Evolutionary conservation across 768 basidiomycete species (phyloP).

Genomic region (Lactarius sanguifluus): DNA sequence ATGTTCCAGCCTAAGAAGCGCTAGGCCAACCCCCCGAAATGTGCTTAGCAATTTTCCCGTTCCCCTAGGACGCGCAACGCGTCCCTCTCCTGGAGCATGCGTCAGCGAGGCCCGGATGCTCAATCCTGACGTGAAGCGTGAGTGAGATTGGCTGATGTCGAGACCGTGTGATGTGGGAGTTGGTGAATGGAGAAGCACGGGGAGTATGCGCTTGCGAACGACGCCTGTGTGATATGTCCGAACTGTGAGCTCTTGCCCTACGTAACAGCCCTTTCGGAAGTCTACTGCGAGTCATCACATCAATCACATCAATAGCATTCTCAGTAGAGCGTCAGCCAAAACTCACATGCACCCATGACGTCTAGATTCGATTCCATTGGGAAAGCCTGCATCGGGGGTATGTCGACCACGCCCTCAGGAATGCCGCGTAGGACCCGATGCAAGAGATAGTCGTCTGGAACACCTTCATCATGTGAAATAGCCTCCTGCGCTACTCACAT

Average conservation of each 20-base stretch:
- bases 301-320: constrained; percentile 16
- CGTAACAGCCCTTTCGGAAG: constrained; percentile 96
- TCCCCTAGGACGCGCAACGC: constrained; percentile 60
- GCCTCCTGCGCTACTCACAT: constrained; percentile 49
- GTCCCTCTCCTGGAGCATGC: constrained; percentile 33
- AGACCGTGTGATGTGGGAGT: constrained; percentile 5
- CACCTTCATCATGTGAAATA: constrained; percentile 54
- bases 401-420: constrained; percentile 82
- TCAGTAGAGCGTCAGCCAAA: neutral
- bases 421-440: constrained; percentile 83
- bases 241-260: constrained; percentile 96
- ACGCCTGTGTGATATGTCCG: constrained; percentile 94
- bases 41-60: constrained; percentile 74
- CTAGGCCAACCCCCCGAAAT: constrained; percentile 62
- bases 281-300: constrained; percentile 58
- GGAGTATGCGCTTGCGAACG: constrained; percentile 85
- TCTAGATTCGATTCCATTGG: constrained; percentile 96
- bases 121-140: constrained; percentile 24
- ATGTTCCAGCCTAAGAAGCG: constrained; percentile 78
- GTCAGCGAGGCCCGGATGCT: constrained; percentile 37
- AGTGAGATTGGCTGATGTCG: neutral
- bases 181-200: constrained; percentile 56
- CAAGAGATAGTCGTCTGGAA: constrained; percentile 61
- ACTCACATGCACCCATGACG: constrained; percentile 88
- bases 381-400: constrained; percentile 72